Percentiles rank a stretch among this genome's conserved stretches.
Evolutionary conservation across 768 basidiomycete genomes (phyloP).

Genomic region (Suillus tomentosus): DNA sequence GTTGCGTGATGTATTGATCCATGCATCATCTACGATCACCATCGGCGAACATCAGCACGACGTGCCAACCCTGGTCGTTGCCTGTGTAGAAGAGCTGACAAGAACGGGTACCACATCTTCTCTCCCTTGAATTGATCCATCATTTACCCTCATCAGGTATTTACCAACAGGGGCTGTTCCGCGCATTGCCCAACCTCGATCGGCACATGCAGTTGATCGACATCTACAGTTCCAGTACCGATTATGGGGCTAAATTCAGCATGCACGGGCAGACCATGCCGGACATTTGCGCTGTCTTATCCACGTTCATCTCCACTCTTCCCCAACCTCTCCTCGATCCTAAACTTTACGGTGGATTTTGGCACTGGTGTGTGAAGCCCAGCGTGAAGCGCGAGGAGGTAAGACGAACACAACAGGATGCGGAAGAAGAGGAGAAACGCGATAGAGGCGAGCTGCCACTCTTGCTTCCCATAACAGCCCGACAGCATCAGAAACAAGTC

Average conservation of each 20-base stretch:
- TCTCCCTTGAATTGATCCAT: neutral
- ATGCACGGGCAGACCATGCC: conserved; percentile 41
- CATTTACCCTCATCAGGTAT: conserved; percentile 34
- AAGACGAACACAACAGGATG: conserved; percentile 29
- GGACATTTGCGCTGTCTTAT: conserved; percentile 47
- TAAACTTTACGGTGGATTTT: conserved; percentile 42
- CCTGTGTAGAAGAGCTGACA: conserved; percentile 49
- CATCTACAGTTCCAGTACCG: conserved; percentile 37
- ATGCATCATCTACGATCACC: conserved; percentile 34
- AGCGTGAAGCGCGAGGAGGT: conserved; percentile 38
- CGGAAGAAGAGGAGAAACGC: conserved; percentile 36
- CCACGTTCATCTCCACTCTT: conserved; percentile 48
- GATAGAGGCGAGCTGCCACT: conserved; percentile 27
- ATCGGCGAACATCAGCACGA: conserved; percentile 41
- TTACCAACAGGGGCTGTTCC: conserved; percentile 45
- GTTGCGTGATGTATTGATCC: conserved; percentile 35
- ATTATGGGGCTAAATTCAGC: conserved; percentile 25
- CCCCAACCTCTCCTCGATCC: conserved; percentile 48
- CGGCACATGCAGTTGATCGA: conserved; percentile 42
- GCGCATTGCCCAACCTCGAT: conserved; percentile 41
- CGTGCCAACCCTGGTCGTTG: conserved; percentile 40
- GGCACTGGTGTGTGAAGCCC: conserved; percentile 46
- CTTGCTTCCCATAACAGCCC: conserved; percentile 15
- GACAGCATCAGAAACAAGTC: conserved; percentile 12
- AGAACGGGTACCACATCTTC: conserved; percentile 37